Conservation (phyloP, 225 moss, liverwort and hornwort genomes). For the Asterella californica region DNA sequence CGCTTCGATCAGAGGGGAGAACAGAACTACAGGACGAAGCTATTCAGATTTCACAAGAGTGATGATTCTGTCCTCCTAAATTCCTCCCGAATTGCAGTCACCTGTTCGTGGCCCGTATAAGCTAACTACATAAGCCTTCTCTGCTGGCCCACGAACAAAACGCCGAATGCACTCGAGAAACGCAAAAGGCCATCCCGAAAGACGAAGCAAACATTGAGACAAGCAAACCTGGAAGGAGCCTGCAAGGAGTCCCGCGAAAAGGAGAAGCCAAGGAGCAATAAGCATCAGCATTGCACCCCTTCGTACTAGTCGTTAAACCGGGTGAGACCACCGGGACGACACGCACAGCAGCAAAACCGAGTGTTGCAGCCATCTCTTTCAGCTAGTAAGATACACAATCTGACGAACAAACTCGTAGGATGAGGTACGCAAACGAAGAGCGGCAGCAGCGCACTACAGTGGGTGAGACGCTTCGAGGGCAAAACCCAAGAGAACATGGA, state of each 20-base stretch:
- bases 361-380: background rate
- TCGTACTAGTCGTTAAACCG: background rate
- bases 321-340: background rate
- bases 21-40: background rate
- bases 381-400: background rate
- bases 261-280: background rate
- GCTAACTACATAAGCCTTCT: too few relatives aligned
- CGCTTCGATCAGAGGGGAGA: background rate
- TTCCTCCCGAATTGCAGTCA: background rate
- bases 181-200: background rate
- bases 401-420: background rate
- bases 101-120: background rate
- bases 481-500: background rate
- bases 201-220: background rate
- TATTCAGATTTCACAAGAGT: background rate
- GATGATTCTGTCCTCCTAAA: background rate
- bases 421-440: background rate
- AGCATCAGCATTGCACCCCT: background rate
- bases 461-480: background rate
- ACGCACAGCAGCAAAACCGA: background rate
- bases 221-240: background rate
- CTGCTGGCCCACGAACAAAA: too few relatives aligned
- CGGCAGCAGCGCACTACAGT: background rate
- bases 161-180: too few relatives aligned
- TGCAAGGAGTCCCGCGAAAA: background rate